Conservation (phyloP, 2,329 filamentous ascomycete species). For the Cercospora sp. region DNA sequence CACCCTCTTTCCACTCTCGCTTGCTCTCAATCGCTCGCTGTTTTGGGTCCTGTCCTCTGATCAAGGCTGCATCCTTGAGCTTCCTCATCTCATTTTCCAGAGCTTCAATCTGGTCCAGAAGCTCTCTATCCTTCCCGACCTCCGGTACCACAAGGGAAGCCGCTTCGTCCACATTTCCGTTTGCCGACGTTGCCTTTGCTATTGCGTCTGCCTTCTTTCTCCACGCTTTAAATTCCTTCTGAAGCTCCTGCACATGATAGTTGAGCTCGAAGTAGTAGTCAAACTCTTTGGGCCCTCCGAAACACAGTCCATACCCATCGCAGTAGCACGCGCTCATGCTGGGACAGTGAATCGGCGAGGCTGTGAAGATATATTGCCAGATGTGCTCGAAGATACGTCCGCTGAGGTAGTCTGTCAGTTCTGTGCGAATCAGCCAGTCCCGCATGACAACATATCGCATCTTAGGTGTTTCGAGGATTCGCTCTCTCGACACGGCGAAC, state of each 20-base stretch:
- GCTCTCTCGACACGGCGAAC: constrained; percentile 61
- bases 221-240: constrained; percentile 48
- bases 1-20: constrained; percentile 57
- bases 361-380: constrained; percentile 64
- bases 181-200: constrained; percentile 41
- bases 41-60: constrained; percentile 54
- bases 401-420: constrained; percentile 56
- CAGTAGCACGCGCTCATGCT: constrained; percentile 62
- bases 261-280: constrained; percentile 52
- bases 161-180: constrained; percentile 45
- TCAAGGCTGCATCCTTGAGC: constrained; percentile 48
- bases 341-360: constrained; percentile 51
- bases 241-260: constrained; percentile 44
- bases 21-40: constrained; percentile 56
- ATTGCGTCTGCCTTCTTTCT: constrained; percentile 43
- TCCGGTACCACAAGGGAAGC: constrained; percentile 43
- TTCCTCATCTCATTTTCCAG: constrained; percentile 47
- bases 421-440: constrained; percentile 62
- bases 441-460: constrained; percentile 59
- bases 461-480: constrained; percentile 56
- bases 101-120: constrained; percentile 48
- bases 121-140: constrained; percentile 46
- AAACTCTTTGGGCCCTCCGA: constrained; percentile 54
- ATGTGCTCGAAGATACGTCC: constrained; percentile 65
- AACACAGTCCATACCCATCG: constrained; percentile 64